Evolutionary conservation across 2,329 filamentous ascomycete genomes (phyloP).

Genomic region (Colletotrichum shisoi): DNA sequence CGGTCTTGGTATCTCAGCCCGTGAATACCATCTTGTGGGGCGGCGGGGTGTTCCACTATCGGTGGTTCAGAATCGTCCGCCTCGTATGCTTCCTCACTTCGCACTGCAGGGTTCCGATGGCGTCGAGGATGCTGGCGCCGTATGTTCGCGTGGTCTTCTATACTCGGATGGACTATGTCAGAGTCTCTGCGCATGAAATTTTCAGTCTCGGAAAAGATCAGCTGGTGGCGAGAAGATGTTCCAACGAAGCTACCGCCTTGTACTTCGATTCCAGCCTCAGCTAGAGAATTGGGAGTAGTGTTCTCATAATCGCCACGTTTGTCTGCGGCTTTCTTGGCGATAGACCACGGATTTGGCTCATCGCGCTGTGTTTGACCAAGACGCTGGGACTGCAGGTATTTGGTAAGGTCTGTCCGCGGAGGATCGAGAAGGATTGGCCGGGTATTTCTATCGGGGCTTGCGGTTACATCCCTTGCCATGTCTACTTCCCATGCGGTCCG

Average conservation of each 20-base stretch:
- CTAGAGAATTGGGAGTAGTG: not conserved
- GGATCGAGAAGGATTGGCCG: conserved; percentile 12
- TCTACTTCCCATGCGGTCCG: conserved; percentile 30
- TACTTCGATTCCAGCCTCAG: not conserved
- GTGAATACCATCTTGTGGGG: not conserved
- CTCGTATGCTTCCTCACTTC: conserved; percentile 5
- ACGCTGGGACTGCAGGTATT: conserved; percentile 17
- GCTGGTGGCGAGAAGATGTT: not conserved
- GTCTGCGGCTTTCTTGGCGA: conserved; percentile 25
- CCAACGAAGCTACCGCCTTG: not conserved
- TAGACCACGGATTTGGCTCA: conserved; percentile 34
- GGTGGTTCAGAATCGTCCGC: conserved; percentile 3
- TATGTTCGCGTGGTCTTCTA: not conserved
- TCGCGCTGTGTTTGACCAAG: conserved; percentile 16
- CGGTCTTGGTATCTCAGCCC: conserved; percentile 13
- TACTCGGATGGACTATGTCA: not conserved
- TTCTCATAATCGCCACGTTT: not conserved
- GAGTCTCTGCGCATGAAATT: not conserved
- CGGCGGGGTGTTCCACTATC: not conserved
- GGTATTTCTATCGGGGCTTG: conserved; percentile 5
- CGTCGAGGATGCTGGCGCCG: not conserved
- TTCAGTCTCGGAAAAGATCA: not conserved
- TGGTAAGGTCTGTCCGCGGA: not conserved
- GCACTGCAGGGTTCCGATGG: not conserved
- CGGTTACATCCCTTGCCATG: conserved; percentile 23